Evolutionary conservation across 2,329 filamentous ascomycete genomes (phyloP).

Genomic region (Arthrobotrys musiformis): DNA sequence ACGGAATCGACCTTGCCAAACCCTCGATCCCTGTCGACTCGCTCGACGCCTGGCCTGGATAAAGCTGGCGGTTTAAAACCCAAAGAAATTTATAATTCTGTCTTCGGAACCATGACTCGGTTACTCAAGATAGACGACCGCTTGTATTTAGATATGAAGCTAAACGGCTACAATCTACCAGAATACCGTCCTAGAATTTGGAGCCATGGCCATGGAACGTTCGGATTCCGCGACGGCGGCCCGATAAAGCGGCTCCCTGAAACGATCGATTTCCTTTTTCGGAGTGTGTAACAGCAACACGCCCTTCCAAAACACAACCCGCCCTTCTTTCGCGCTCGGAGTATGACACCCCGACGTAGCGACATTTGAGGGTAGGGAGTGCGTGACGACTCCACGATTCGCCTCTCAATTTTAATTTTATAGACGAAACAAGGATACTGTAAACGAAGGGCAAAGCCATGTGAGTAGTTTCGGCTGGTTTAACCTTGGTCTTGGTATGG

Average conservation of each 20-base stretch:
- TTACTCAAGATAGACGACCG: background rate
- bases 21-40: background rate
- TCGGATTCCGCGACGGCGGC: constrained; percentile 48
- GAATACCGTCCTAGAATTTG: too few species aligned
- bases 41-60: background rate
- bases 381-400: constrained; percentile 5
- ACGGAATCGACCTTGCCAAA: background rate
- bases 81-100: constrained; percentile 1
- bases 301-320: background rate
- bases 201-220: background rate
- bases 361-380: background rate
- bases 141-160: background rate
- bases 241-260: constrained; percentile 25
- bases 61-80: background rate
- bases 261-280: constrained; percentile 28
- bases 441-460: background rate
- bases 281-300: constrained; percentile 21
- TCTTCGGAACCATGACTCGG: background rate
- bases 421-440: background rate
- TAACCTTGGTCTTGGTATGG: background rate
- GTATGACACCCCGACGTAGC: constrained; percentile 17
- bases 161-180: background rate
- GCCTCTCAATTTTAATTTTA: background rate
- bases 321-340: constrained; percentile 26
- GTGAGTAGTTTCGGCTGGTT: background rate